Evolutionary conservation across 495 filamentous ascomycete species (phyloP).

Genomic region (Glarea lozoyensis): DNA sequence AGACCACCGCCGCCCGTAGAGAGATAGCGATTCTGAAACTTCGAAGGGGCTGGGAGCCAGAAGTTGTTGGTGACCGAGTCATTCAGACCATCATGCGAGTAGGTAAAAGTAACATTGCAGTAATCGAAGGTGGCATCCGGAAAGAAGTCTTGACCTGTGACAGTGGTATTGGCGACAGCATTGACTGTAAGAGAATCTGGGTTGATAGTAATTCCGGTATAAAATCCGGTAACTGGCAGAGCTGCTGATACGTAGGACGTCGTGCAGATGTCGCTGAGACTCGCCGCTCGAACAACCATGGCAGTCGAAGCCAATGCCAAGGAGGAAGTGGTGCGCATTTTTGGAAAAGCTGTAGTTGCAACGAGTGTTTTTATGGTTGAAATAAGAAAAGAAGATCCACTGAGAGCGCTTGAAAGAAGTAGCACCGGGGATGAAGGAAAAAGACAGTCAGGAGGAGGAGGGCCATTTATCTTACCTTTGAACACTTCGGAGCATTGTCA

Average conservation of each 20-base stretch:
- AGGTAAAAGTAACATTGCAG: conserved; percentile 37
- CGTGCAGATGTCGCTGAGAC: conserved; percentile 25
- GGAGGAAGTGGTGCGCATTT: neutral
- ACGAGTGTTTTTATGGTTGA: no score
- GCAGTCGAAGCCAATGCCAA: neutral
- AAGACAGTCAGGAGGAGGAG: no score
- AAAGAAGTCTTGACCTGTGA: conserved; percentile 9
- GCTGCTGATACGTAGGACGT: conserved; percentile 19
- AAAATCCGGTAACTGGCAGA: conserved; percentile 22
- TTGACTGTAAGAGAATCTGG: conserved; percentile 23
- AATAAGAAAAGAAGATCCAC: no score
- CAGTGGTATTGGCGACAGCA: conserved; percentile 25
- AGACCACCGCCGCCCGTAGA: conserved; percentile 37
- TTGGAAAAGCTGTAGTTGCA: no score
- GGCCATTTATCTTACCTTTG: no score
- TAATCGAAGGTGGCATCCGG: conserved; percentile 21
- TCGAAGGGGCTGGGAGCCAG: conserved; percentile 32
- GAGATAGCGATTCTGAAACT: conserved; percentile 26
- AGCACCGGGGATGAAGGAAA: no score
- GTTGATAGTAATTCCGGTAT: conserved; percentile 28
- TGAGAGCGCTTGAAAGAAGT: no score
- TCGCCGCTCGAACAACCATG: neutral
- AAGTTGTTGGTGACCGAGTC: conserved; percentile 27
- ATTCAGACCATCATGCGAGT: conserved; percentile 32
- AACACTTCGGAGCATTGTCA: no score